Conservation (phyloP, 306 rosid genomes). For the Fragaria iinumae region DNA sequence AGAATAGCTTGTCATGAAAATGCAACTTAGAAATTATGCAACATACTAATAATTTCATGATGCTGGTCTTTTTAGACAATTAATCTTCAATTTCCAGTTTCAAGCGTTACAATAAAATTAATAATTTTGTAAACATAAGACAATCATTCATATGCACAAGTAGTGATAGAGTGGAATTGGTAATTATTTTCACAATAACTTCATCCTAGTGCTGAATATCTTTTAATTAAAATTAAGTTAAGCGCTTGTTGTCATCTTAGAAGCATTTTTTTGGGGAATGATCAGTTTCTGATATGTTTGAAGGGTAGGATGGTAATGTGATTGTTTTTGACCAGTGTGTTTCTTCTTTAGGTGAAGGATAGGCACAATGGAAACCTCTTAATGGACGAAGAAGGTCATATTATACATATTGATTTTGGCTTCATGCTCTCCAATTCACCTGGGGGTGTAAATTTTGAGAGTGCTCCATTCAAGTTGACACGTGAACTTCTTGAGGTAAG, state of each 20-base stretch:
- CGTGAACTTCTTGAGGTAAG: slow-evolving; percentile 96
- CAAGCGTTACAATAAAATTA: not conserved
- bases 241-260: not conserved
- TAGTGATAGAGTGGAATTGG: not conserved
- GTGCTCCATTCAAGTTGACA: slow-evolving; percentile 96
- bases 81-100: not conserved
- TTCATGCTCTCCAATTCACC: slow-evolving; percentile 99
- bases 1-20: not conserved
- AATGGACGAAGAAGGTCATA: slow-evolving; percentile 97
- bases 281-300: not conserved
- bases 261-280: not conserved
- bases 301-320: slow-evolving; percentile 5
- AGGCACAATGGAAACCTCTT: slow-evolving; percentile 97
- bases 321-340: slow-evolving; percentile 20
- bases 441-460: slow-evolving; percentile 98
- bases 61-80: not conserved
- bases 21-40: slow-evolving; percentile 1
- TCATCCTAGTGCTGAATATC: not conserved
- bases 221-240: not conserved
- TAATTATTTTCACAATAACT: not conserved
- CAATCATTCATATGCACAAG: not conserved
- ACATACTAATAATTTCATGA: not conserved
- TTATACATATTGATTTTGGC: slow-evolving; percentile 97
- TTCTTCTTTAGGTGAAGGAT: slow-evolving; percentile 70
- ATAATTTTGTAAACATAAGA: not conserved